Evolutionary conservation across 75 land plant species (phyloP).

Genomic region (Ceratopteris richardii): DNA sequence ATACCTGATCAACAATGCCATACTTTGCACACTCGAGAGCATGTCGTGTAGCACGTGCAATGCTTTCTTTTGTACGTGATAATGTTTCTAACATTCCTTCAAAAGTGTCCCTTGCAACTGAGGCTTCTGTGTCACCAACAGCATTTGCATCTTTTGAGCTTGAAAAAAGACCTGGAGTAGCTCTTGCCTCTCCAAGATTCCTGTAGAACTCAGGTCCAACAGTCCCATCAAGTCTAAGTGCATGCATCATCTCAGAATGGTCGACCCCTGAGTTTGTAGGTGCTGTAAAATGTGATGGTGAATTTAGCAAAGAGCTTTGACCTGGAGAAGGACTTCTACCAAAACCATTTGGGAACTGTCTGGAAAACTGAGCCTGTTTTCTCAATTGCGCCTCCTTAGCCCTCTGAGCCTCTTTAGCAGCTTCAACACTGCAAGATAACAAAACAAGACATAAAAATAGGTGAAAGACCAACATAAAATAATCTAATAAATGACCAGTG

Average conservation of each 20-base stretch:
- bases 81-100: constrained; percentile 98
- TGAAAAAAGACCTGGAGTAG: constrained; percentile 27
- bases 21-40: constrained; percentile 97
- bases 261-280: constrained; percentile 7
- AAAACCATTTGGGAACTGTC: too few relatives aligned
- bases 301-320: constrained; percentile 33
- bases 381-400: neutral
- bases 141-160: constrained; percentile 23
- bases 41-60: constrained; percentile 88
- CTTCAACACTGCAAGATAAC: constrained; percentile 31
- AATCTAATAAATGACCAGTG: too few relatives aligned
- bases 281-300: constrained; percentile 11
- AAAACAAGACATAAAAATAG: neutral
- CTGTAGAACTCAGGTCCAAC: constrained; percentile 30
- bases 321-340: constrained; percentile 26
- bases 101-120: constrained; percentile 92
- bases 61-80: constrained; percentile 96
- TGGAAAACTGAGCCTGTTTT: too few relatives aligned
- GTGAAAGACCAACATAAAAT: neutral
- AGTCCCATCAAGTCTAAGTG: constrained; percentile 3
- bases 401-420: constrained; percentile 27
- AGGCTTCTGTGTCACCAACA: constrained; percentile 87
- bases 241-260: constrained; percentile 11
- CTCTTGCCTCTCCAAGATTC: too few relatives aligned
- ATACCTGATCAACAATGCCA: constrained; percentile 90